Conservation (phyloP, 2,329 filamentous ascomycete species). For the Trichoderma cornu-damae region DNA sequence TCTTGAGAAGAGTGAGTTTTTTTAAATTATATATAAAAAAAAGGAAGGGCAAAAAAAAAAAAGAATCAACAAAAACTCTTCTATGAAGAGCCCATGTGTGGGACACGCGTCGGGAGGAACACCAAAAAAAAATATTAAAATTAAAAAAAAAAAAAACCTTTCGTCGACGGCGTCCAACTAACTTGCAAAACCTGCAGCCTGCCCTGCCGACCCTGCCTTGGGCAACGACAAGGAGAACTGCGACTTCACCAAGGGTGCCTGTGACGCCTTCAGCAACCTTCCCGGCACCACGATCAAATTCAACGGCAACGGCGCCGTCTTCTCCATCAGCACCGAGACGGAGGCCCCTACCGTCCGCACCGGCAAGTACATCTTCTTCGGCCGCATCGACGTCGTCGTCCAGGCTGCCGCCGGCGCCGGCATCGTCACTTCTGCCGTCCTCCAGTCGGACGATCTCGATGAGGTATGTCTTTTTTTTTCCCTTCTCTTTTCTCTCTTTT, state of each 20-base stretch:
- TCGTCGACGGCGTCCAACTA: neutral
- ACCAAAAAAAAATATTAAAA: too few species aligned
- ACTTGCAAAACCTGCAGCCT: conserved; percentile 40
- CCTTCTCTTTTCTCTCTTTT: too few species aligned
- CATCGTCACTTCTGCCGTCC: conserved; percentile 82
- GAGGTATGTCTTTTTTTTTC: conserved; percentile 24
- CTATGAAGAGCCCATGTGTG: too few species aligned
- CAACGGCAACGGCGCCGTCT: conserved; percentile 47
- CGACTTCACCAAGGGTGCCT: conserved; percentile 73
- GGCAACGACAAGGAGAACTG: conserved; percentile 53
- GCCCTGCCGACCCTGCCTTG: conserved; percentile 71
- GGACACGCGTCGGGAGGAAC: too few species aligned
- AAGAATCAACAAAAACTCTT: neutral
- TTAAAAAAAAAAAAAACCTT: too few species aligned
- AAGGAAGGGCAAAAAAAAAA: too few species aligned
- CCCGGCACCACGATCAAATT: conserved; percentile 47
- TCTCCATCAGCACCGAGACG: conserved; percentile 61
- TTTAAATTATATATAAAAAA: too few species aligned
- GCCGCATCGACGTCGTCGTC: conserved; percentile 72
- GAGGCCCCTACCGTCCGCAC: conserved; percentile 69
- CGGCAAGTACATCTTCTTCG: conserved; percentile 95
- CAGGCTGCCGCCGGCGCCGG: conserved; percentile 76
- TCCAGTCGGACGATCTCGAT: conserved; percentile 87
- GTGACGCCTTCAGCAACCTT: conserved; percentile 47
- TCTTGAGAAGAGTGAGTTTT: conserved; percentile 45